Base-by-base conservation (phyloP, 352 stramenopile genomes). In the Globisporangium viniferum region DNA sequence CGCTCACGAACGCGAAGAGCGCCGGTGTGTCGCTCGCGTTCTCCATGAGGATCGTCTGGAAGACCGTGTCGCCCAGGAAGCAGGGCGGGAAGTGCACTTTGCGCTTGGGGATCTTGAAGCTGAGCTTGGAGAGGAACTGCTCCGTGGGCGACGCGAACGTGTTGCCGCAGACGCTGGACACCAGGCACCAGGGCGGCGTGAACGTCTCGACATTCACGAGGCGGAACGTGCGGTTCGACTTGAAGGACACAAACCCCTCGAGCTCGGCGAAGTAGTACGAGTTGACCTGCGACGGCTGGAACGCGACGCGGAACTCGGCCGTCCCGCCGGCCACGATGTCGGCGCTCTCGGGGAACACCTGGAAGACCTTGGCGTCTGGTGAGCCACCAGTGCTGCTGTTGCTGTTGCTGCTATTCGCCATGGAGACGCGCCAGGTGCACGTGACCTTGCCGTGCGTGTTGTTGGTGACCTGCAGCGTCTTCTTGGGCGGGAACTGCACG, bases 221-320 rank as follows among this genome's bases (percentile, higher is more conserved):
- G 7, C 94, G 90, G 66, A 98, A 98, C 14, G 90, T 97, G 36
- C 92, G 83, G 67, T 98, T 97, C 10, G 91, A 97, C 64, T 98
- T 97, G 70, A 97, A 97, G 22, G 88, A 91, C 44, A 90, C 89
- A 62, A 84, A 94, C 24, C 79, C 90, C 66, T 98, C 94, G 8
- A 98, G 75, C 71, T 98, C 92, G 18, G 80, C 79, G 58, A 95
- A 93, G 73, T 93, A 98, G 75, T 98, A 98, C 18, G 80, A 69
- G 71, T 98, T 97, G 39, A 74, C 66, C 9, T 78, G 69, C 0
- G 72, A 69, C 1, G 94, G 94, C 33, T 87, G 75, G 66, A 98
- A 98, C 3, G 73, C 75, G 15, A 98, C 78, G 27, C 77, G 73
- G 64, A 98, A 98, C 59, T 95, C 86, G 41, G 71, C 73, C 7